A percentile compares a stretch with the other conserved stretches of the same genome.
Conservation (phyloP, 2,329 filamentous ascomycete genomes). For the Fusarium secorum region DNA sequence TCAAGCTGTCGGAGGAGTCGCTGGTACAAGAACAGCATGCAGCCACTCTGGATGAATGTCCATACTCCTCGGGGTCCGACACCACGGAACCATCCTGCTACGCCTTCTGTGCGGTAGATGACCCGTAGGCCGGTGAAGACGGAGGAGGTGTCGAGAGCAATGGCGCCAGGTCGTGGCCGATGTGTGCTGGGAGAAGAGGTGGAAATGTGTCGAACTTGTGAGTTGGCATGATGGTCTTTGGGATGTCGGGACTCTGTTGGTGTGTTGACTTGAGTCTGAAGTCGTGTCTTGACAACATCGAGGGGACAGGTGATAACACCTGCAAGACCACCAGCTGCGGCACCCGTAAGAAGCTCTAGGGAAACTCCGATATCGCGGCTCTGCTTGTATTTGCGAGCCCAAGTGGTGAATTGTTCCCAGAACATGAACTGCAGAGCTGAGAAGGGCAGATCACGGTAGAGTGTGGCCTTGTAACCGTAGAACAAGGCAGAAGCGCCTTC, state of each 20-base stretch:
- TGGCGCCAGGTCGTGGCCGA: constrained; percentile 78
- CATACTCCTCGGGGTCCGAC: constrained; percentile 92
- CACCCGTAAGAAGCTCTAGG: constrained; percentile 88
- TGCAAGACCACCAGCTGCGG: constrained; percentile 87
- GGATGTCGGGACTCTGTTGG: constrained; percentile 40
- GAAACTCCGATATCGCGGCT: constrained; percentile 84
- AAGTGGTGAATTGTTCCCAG: constrained; percentile 90
- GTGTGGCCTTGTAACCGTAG: constrained; percentile 95
- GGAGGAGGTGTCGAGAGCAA: constrained; percentile 86
- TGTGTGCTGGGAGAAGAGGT: constrained; percentile 90
- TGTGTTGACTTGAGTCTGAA: constrained; percentile 84
- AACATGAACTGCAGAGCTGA: constrained; percentile 98
- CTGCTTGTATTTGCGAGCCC: constrained; percentile 80
- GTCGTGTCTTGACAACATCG: constrained; percentile 95
- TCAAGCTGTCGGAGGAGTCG: constrained; percentile 82
- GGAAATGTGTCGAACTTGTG: constrained; percentile 78
- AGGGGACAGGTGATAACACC: constrained; percentile 95
- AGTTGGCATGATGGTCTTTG: constrained; percentile 49
- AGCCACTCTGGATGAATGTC: constrained; percentile 97
- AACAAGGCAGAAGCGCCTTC: constrained; percentile 90
- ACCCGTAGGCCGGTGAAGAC: constrained; percentile 83
- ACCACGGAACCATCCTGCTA: constrained; percentile 91
- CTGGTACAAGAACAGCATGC: constrained; percentile 96
- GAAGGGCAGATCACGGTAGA: constrained; percentile 93
- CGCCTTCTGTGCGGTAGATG: constrained; percentile 89